Base-by-base conservation (phyloP, 2,329 filamentous ascomycete species). In the Bipolaris bicolor region DNA sequence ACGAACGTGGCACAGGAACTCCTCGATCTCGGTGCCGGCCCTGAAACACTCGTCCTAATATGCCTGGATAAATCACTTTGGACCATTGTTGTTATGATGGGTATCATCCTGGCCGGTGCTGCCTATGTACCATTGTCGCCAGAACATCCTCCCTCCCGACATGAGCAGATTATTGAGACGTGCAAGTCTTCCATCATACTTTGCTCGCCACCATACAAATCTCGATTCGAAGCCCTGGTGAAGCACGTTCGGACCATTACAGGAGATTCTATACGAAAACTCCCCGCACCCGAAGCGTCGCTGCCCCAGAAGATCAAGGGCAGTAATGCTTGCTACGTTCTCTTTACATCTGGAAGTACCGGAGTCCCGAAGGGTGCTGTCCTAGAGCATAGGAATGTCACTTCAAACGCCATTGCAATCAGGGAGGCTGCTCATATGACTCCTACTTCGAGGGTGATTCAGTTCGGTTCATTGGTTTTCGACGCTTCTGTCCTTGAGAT, bases 21-120 rank as follows among this genome's bases (percentile, higher is more conserved):
- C 13, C 58, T 71, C 3, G 55, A 55, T 37, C 54, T 72, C n/a
- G 73, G 73, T 26, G 70, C 72, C 45, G 72, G 70, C 9, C 71
- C 72, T 1, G 73, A 75, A 47, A 63, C 62, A 3, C 61, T 76
- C n/a, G 65, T 77, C 5, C 66, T 72, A 3, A 67, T 74, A 22
- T 77, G 74, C 48, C 51, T 77, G 6, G 71, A 76, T 43, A 77
- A 77, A 57, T 76, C 74, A 4, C 56, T 63, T 6, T 77, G 71
- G 72, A 71, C 74, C 6, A 65, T 76, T 13, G 74, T 77, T 11
- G 69, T 71, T 1, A 72, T 76, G n/a, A 67, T 76, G 61, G 73
- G 64, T 3, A 66, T 77, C 11, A 58, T 77, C n/a, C 63, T 76
- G 6, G 66, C 74, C 9, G 74, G 74, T 16, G 73, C 68, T 18